Evolutionary conservation across 257 asterid species (phyloP), one percentile per base, ranked within the genome.

Genomic region (Rehmannia glutinosa): DNA sequence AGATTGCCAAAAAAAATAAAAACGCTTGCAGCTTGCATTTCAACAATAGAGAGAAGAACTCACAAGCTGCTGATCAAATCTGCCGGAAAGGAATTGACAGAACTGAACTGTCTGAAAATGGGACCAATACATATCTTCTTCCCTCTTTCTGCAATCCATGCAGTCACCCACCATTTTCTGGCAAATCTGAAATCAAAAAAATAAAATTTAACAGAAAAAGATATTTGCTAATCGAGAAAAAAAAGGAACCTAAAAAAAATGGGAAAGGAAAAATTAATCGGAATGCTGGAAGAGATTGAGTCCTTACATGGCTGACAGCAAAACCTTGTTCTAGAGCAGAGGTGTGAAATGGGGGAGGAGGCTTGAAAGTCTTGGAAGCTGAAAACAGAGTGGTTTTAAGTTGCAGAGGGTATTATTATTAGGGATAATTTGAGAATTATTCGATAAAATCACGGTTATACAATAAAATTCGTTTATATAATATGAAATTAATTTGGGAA

Each of bases 101-200:
- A 83, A 80, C 7, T 77, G 83, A 66, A 77, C 56, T 2, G 78
- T 52, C 58, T 73, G 70, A 23, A 80, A 75, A 17, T 60, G 71
- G 30, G 80, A 62, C 83, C 85, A 75, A 47, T 80, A 80, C 5
- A 80, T 52, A 0, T 62, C 35, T 72, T 83, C 86, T 75, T 80
- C 80, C 73, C 79, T 41, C 4, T 64, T 73, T 56, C 39, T 66
- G 61, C 75, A 73, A 19, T 58, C 67, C 58, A 64, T 20, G 71
- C 78, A 65, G 2, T 73, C 74, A 25, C 63, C 75, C 30, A 50
- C 66, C 84, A 80, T 78, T 32, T 62, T n/a, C 54, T 12, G 23
- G 30, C 75, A 36, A 39, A 52, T 20, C 50, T 45, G 32, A 7
- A 62, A 42, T 10, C 38, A 3, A 3, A 43, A 42, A n/a, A 13